Base-by-base conservation (phyloP, 257 asterid species). In the Capsicum rhomboideum region DNA sequence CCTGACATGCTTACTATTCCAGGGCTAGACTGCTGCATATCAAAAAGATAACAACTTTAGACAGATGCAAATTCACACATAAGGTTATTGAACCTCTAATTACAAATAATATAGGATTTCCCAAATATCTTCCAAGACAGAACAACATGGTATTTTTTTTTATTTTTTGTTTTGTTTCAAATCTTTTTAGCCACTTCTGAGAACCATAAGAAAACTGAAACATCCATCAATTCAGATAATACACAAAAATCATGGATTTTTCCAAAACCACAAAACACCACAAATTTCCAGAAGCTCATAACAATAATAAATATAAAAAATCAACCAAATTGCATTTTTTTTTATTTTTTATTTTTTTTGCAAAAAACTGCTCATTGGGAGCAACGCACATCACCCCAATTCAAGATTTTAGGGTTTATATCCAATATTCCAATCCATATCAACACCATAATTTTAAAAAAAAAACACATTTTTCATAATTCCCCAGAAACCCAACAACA, bases 1-100 rank as follows among this genome's bases (percentile, higher is more conserved):
- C 89, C 89, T 7, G 93, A 85, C 91, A 91, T 87, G 85, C 53
- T 87, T 71, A 61, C 52, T 52, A 68, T 79, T 59, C 89, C 63
- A 10, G 75, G 80, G 52, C 83, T 53, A 56, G 67, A 83, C 84
- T 82, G 90, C 88, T 80, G 91, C 87, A 87, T 31, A 49, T 54
- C 17, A 46, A 85, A 68, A 71, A 55, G 50, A 78, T 69, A 11
- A 56, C 16, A 17, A 34, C 46, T 78, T 53, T 31, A 37, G 52
- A 82, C 79, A 83, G 8, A 74, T 63, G 55, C 17, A 82, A 72
- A 10, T 18, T 34, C 52, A 68, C 8, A 68, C 28, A 68, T 16
- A 14, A 16, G 46, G 28, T 64, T 64, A 28, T 64, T 29, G 44
- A 64, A 64, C 42, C 72, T n/a, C 44, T 21, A 46, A 61, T 1